Base-by-base conservation (phyloP, 2,329 filamentous ascomycete species). In the Penicillium sp. region DNA sequence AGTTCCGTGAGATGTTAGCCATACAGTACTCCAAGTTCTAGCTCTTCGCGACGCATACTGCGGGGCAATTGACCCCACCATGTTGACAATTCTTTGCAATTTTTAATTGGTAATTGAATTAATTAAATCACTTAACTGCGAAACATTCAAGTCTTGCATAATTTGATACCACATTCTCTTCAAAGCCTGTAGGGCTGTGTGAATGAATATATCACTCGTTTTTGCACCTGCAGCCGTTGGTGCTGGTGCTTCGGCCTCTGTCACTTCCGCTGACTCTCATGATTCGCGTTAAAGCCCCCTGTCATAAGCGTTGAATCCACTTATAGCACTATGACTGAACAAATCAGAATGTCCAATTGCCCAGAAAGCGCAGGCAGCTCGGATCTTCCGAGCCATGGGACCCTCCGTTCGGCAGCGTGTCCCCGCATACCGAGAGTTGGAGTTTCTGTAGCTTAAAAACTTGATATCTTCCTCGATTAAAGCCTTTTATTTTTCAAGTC, bases 351-450 rank as follows among this genome's bases (percentile, higher is more conserved):
- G 22, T 6, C 7, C 22, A 37, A 18, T 22, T 25, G 14, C 20
- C 31, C 22, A 37, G 27, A 18, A 1, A 6, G 25, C 7, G n/a
- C 4, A 18, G 18, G 31, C 33, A 52, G 35, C 57, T 64, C 63
- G 64, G 62, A 58, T 59, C 55, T 60, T 55, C 64, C 62, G 64
- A 51, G 31, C 48, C 37, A 37, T 54, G 57, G 61, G 31, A 57
- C 59, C 54, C 61, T 60, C 59, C 58, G 54, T 33, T 64, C 61
- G 62, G 58, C 41, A 41, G 14, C 20, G 14, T 15, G 44, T 56
- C 57, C 57, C 58, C 54, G 52, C 56, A 60, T 53, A 23, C 54
- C 58, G 57, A 56, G 27, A 3, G 15, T 47, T 20, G 14, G 35
- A 49, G 31, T 45, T 53, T 18, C 31, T 23, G 12, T 20, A 26